These are phyloP conservation scores for Starmerella sp. DNA, from an alignment of 805 yeast genomes.

Conservation along the genomic window DNA sequence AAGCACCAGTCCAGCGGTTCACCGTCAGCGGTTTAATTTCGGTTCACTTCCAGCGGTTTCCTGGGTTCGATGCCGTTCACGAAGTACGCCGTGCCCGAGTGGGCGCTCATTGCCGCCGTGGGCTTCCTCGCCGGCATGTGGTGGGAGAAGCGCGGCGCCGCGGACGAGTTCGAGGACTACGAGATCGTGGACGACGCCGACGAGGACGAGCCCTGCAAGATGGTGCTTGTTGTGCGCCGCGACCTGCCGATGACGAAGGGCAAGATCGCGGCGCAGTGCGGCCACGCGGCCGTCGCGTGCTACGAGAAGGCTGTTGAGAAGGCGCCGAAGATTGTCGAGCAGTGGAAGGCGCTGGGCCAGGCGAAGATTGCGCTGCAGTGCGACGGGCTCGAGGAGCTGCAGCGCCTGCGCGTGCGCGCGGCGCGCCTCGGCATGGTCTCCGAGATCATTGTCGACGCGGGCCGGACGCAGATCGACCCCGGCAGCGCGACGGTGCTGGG, in stretches of 20 bases:
- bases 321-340: conserved; percentile 49
- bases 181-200: conserved; percentile 10
- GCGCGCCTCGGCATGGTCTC: conserved; percentile 68
- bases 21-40: too few species aligned
- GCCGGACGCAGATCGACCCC: conserved; percentile 91
- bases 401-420: conserved; percentile 67
- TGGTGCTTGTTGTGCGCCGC: conserved; percentile 80
- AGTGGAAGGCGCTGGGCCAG: conserved; percentile 82
- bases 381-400: conserved; percentile 56
- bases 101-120: background rate
- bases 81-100: background rate
- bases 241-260: conserved; percentile 92
- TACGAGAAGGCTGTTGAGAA: conserved; percentile 49
- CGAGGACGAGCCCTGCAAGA: conserved; percentile 27
- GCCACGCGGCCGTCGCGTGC: conserved; percentile 92
- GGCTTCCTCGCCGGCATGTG: conserved; percentile 6
- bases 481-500: conserved; percentile 97
- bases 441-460: conserved; percentile 85
- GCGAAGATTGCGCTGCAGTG: conserved; percentile 75
- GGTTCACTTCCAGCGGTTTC: too few species aligned
- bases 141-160: background rate
- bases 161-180: conserved; percentile 10
- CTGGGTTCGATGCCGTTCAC: background rate
- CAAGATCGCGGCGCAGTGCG: conserved; percentile 93
- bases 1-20: background rate